Conservation (phyloP, 1,284 basidiomycete species). For the Sporisorium sorghi region DNA sequence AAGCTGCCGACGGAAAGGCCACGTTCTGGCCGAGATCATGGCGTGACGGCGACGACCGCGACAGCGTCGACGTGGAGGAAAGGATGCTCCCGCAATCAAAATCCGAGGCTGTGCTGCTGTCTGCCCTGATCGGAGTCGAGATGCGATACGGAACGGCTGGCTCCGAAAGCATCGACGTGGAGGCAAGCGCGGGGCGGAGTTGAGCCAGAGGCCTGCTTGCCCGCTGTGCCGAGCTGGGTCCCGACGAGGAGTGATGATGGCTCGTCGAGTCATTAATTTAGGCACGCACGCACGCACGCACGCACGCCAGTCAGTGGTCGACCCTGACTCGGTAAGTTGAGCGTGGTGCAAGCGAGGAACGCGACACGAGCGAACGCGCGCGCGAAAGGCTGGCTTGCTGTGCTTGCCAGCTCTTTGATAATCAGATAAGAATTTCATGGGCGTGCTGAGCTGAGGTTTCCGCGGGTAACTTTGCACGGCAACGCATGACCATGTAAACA, state of each 20-base stretch:
- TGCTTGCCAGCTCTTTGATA: too few relatives aligned
- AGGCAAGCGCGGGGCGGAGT: conserved; percentile 5
- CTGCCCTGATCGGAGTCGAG: not conserved
- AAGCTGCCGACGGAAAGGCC: conserved; percentile 2
- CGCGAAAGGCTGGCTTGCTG: not conserved
- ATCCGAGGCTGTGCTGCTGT: conserved; percentile 10
- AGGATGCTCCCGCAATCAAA: not conserved
- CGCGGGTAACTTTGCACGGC: not conserved
- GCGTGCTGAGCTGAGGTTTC: not conserved
- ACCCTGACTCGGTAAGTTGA: conserved; percentile 10
- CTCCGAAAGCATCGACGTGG: conserved; percentile 15
- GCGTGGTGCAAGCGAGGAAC: conserved; percentile 13
- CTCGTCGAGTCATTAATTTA: conserved; percentile 17
- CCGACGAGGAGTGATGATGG: too few relatives aligned
- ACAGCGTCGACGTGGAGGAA: conserved; percentile 1
- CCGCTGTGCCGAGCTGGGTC: too few relatives aligned
- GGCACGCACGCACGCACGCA: too few relatives aligned
- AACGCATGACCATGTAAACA: not conserved
- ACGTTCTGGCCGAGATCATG: not conserved
- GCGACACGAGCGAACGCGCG: conserved; percentile 5
- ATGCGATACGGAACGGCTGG: not conserved
- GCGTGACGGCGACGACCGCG: not conserved
- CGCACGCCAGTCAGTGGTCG: not conserved
- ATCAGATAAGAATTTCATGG: conserved; percentile 16
- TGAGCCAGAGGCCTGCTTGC: conserved; percentile 6